These are phyloP conservation scores for Hypoxylon sp. DNA, from an alignment of 2,329 filamentous ascomycete genomes.

Conservation along the genomic window DNA sequence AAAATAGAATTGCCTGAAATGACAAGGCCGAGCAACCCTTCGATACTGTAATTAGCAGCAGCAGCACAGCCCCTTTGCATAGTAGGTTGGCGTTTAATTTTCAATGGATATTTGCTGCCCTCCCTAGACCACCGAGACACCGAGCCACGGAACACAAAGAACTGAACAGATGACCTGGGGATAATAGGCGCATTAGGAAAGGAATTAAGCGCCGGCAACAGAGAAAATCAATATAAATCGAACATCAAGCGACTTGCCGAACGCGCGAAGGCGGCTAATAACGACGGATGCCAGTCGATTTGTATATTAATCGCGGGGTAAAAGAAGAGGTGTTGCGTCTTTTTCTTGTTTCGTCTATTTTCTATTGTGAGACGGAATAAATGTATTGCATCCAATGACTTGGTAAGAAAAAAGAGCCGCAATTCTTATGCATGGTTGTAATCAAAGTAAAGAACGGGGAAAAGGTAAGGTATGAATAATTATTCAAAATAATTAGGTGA, in stretches of 20 bases:
- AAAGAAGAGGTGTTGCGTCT: slow-evolving; percentile 9
- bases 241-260: slow-evolving; percentile 33
- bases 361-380: too few species aligned
- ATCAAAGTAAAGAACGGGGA: slow-evolving; percentile 19
- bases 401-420: slow-evolving; percentile 34
- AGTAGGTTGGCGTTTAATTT: too few species aligned
- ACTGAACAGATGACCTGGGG: slow-evolving; percentile 7
- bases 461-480: background rate
- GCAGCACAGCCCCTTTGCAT: slow-evolving; percentile 14
- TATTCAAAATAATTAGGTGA: slow-evolving; percentile 2
- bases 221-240: slow-evolving; percentile 6
- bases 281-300: slow-evolving; percentile 18
- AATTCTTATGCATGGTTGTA: slow-evolving; percentile 15
- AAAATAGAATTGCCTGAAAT: too few species aligned
- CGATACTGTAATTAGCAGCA: slow-evolving; percentile 1
- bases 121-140: slow-evolving; percentile 24
- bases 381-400: too few species aligned
- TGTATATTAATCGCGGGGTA: slow-evolving; percentile 35
- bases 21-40: slow-evolving; percentile 20
- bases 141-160: background rate
- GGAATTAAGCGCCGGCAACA: slow-evolving; percentile 30
- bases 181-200: slow-evolving; percentile 6
- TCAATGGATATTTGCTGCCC: slow-evolving; percentile 4
- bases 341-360: slow-evolving; percentile 1
- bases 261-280: slow-evolving; percentile 36